Base-by-base conservation (phyloP, 2,329 filamentous ascomycete species). In the Aureobasidium sp. region DNA sequence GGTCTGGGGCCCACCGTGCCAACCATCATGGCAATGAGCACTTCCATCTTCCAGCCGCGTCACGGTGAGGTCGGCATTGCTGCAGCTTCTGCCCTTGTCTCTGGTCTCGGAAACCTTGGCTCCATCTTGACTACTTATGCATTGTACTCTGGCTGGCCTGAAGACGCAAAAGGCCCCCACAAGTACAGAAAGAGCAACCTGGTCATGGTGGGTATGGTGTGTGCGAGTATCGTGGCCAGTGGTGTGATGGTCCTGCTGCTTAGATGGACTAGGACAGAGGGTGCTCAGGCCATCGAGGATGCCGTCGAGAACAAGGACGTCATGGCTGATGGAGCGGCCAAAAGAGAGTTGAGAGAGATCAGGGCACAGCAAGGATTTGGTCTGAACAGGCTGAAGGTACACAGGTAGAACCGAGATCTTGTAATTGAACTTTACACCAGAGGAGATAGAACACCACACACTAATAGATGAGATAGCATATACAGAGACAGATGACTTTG, bases 1-100 rank as follows among this genome's bases (percentile, higher is more conserved):
- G 91, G 91, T 0, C 85, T 96, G 1, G 91, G 91, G 1, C 91
- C 91, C 3, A 96, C 91, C 0, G 91, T 96, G 0, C 91, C 91
- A 12, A 93, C 93, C 70, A 93, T 89, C 73, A 96, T 96, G 91
- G 88, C 91, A 39, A 96, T 91, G 91, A 91, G 89, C 36, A 90
- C 86, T 65, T 89, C 96, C 75, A 88, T 96, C 70, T 96, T 96
- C 79, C 91, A 96, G 76, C 83, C 84, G 36, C 87, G 91, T 14
- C 91, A 96, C 70, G 90, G 91, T 51, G 91, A 96, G 74, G 90
- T 96, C 25, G 91, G 91, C 61, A 91, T 96, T 7, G 91, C 91
- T 4, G 88, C 91, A 15, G 91, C 91, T 0, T 86, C 88, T 1
- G 91, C 91, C 2, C 80, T 96, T 12, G 91, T 96, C 0, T 94